Evolutionary conservation across 441 rosid genomes (phyloP).

Genomic region (Francoa sonchifolia): DNA sequence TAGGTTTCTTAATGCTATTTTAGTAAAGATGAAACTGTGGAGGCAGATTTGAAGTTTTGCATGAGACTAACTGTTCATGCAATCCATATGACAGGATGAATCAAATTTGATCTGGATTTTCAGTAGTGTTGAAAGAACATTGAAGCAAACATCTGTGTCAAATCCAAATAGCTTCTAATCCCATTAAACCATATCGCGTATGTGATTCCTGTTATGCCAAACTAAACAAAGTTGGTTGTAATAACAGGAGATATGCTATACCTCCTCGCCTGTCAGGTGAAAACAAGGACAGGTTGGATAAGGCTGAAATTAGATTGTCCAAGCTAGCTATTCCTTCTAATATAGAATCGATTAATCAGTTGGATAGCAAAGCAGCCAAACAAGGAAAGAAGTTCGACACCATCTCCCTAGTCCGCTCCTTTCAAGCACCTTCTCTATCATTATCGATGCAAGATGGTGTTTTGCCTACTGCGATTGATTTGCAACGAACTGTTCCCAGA

Average conservation of each 20-base stretch:
- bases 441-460: slow-evolving; percentile 79
- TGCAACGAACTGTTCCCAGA: slow-evolving; percentile 58
- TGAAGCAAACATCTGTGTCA: slow-evolving; percentile 72
- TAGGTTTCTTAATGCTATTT: too few relatives aligned
- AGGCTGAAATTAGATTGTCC: slow-evolving; percentile 66
- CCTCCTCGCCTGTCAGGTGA: slow-evolving; percentile 97
- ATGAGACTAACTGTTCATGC: slow-evolving; percentile 4
- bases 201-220: slow-evolving; percentile 85
- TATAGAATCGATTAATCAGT: slow-evolving; percentile 83
- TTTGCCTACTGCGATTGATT: slow-evolving; percentile 46
- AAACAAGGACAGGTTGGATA: slow-evolving; percentile 83
- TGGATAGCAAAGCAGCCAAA: slow-evolving; percentile 89
- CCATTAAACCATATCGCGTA: slow-evolving; percentile 76
- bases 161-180: slow-evolving; percentile 80
- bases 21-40: not conserved
- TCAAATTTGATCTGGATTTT: slow-evolving; percentile 85
- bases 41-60: not conserved
- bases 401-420: slow-evolving; percentile 58
- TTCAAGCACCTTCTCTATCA: slow-evolving; percentile 69
- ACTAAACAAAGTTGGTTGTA: slow-evolving; percentile 55
- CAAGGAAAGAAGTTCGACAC: slow-evolving; percentile 77
- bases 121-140: slow-evolving; percentile 65
- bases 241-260: slow-evolving; percentile 38
- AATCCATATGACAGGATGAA: slow-evolving; percentile 63
- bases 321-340: slow-evolving; percentile 62